These are phyloP conservation scores for Stephanodiscus minutulus DNA, from an alignment of 108 stramenopile species.

Conservation along the genomic window DNA sequence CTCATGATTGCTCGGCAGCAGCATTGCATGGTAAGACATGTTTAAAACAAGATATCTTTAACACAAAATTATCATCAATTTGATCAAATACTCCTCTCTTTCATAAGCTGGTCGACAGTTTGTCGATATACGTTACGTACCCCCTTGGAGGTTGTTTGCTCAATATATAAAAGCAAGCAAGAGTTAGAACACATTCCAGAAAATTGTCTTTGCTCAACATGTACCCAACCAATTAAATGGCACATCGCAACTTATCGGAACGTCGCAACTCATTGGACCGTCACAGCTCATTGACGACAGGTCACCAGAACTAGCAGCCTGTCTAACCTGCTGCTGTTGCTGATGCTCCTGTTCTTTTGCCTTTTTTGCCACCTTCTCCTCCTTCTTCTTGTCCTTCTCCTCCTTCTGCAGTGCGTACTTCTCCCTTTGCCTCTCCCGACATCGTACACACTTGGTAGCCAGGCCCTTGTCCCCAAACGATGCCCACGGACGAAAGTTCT, in stretches of 20 bases:
- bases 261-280: neutral
- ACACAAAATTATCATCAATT: too few species aligned
- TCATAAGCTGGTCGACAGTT: too few species aligned
- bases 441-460: constrained; percentile 88
- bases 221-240: neutral
- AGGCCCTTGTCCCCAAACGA: constrained; percentile 89
- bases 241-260: neutral
- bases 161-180: too few species aligned
- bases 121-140: too few species aligned
- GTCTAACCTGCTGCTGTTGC: constrained; percentile 14
- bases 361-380: constrained; percentile 9
- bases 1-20: too few species aligned
- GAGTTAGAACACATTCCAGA: too few species aligned
- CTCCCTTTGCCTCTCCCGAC: constrained; percentile 85
- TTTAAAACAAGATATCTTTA: too few species aligned
- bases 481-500: constrained; percentile 91
- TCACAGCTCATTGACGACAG: neutral
- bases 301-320: constrained; percentile 9
- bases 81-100: too few species aligned
- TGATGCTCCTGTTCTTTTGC: neutral
- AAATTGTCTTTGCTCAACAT: neutral
- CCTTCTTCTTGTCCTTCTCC: constrained; percentile 55
- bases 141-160: too few species aligned
- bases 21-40: too few species aligned
- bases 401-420: constrained; percentile 88